Percentiles rank a stretch among this genome's conserved stretches.
Conservation (phyloP, 2,329 filamentous ascomycete genomes). For the Parastagonospora avenae region DNA sequence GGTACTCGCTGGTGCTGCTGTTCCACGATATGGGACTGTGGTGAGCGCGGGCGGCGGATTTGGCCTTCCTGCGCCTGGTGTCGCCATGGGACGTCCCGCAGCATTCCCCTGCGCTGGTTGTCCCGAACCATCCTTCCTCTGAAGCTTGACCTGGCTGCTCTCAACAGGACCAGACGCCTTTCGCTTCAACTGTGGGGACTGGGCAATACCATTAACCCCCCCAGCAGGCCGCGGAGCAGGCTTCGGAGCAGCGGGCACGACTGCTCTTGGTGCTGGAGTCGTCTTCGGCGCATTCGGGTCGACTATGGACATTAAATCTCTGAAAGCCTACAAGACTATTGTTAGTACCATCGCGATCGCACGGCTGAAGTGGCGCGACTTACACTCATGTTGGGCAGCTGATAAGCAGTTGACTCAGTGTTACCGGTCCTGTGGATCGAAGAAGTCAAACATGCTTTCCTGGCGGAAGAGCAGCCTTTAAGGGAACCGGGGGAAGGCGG, state of each 20-base stretch:
- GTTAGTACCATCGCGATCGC: constrained; percentile 21
- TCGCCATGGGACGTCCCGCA: constrained; percentile 29
- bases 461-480: constrained; percentile 9
- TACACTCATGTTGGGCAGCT: constrained; percentile 46
- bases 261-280: constrained; percentile 29
- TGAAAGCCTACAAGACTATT: constrained; percentile 31
- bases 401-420: constrained; percentile 43
- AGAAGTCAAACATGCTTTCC: constrained; percentile 44
- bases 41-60: constrained; percentile 24
- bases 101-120: constrained; percentile 31
- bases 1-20: constrained; percentile 36
- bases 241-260: constrained; percentile 38
- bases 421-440: constrained; percentile 42
- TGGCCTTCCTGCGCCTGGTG: constrained; percentile 28
- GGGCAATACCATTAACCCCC: constrained; percentile 34
- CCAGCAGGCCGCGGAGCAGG: constrained; percentile 35
- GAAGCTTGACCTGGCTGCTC: constrained; percentile 36
- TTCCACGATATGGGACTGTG: constrained; percentile 46
- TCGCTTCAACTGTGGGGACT: constrained; percentile 47
- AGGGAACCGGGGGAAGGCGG: constrained; percentile 10
- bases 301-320: constrained; percentile 46
- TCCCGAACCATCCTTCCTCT: constrained; percentile 37
- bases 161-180: constrained; percentile 47
- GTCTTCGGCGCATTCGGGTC: constrained; percentile 35
- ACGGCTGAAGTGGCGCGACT: constrained; percentile 22